Evolutionary conservation across 176 grass and related monocot genomes (phyloP), one percentile per base, ranked within the genome.

Genomic region (Dendrocalamus sinicus): DNA sequence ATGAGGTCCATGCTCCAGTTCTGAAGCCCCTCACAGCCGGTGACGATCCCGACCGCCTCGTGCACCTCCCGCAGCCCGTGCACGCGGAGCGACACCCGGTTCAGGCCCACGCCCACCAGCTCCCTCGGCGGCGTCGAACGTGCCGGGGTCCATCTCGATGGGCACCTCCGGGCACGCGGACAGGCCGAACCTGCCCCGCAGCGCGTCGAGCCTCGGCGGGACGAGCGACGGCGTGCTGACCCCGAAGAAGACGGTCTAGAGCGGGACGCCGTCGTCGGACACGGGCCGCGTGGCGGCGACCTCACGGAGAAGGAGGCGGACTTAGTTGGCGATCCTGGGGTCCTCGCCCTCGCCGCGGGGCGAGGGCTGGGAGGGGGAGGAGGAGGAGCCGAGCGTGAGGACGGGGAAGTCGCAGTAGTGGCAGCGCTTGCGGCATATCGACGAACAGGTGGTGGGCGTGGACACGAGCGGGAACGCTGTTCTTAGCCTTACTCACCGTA

Each of bases 1-100:
- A 98, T 98, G 76, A 98, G 93, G 81, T 98, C 95, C 93, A 98
- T 80, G 91, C 95, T 98, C 91, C 93, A 98, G 81, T 93, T 98
- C 85, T 92, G 71, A 71, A 98, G 85, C 63, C 85, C 87, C 63
- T 90, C 76, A 74, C 89, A 95, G 11, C 40, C 64, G 5, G 66
- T 75, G 0, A 98, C 91, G 32, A 93, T 90, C 44, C 64, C 87
- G 23, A 98, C 89, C 1, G 91, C 95, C 57, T 98, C 91, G 76
- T 89, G 72, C 70, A 98, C 92, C 82, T 98, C 93, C 83, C 26
- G 54, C 35, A 92, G 72, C 7, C 93, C 95, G 20, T 98, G 93
- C 66, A 95, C 89, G 6, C 89, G 91, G 20, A 95, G 93, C n/a
- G 93, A 98, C 43, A 98, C 91, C 67, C 93, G 85, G 80, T 95